phyloP scores from a whole-genome alignment of 768 basidiomycete genomes.

The Suillus bovinus region DNA sequence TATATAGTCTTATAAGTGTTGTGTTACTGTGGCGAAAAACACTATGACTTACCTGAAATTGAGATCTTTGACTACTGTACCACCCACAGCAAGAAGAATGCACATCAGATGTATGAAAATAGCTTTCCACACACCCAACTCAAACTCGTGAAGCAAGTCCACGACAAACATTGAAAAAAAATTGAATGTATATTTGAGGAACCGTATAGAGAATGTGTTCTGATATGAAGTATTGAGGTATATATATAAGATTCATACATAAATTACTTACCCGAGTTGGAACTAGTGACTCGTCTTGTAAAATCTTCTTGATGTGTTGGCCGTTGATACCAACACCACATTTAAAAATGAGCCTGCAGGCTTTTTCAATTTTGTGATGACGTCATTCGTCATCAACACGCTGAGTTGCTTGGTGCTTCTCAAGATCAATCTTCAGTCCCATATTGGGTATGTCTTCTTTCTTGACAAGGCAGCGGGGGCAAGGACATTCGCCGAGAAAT shows the following conservation, averaged over 20 bases:
- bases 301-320: conserved; percentile 2
- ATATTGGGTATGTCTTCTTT: conserved; percentile 16
- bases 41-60: conserved; percentile 16
- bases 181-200: conserved; percentile 17
- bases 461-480: conserved; percentile 25
- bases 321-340: background rate
- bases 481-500: conserved; percentile 26
- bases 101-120: conserved; percentile 25
- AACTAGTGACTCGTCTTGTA: conserved; percentile 16
- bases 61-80: conserved; percentile 11
- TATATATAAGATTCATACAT: too few species aligned
- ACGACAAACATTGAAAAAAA: conserved; percentile 17
- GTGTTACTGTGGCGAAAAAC: too few species aligned
- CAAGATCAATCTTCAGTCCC: conserved; percentile 15
- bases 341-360: background rate
- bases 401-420: background rate
- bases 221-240: conserved; percentile 12
- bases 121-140: conserved; percentile 27
- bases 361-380: background rate
- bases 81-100: conserved; percentile 18
- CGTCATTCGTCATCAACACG: conserved; percentile 5
- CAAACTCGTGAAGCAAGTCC: conserved; percentile 26
- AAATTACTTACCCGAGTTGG: conserved; percentile 13
- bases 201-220: conserved; percentile 37
- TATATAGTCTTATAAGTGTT: background rate